Conservation (phyloP, 2,329 filamentous ascomycete species). For the Cladosporium colombiae region DNA sequence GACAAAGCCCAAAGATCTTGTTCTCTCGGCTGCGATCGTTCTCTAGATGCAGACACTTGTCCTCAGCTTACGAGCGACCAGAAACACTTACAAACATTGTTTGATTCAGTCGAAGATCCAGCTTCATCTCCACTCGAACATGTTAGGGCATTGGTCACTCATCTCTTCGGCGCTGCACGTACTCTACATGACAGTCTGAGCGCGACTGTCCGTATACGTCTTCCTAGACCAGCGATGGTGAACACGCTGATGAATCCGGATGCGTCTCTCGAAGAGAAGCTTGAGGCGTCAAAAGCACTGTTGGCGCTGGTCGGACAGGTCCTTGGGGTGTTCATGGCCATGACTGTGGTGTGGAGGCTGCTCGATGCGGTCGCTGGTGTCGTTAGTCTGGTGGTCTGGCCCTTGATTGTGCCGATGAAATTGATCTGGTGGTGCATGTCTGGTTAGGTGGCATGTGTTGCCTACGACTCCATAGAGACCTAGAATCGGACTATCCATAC, state of each 20-base stretch:
- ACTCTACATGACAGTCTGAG: not conserved
- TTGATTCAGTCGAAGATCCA: not conserved
- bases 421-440: conserved; percentile 31
- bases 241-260: conserved; percentile 25
- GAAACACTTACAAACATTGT: not conserved
- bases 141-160: not conserved
- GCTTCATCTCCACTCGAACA: not conserved
- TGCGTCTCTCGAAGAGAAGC: conserved; percentile 28
- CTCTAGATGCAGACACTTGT: conserved; percentile 23
- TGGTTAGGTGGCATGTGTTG: conserved; percentile 2
- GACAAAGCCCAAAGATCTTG: conserved; percentile 19
- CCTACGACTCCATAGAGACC: not conserved
- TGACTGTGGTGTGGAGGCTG: conserved; percentile 32
- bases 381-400: conserved; percentile 34
- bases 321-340: conserved; percentile 28
- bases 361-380: conserved; percentile 29
- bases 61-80: not conserved
- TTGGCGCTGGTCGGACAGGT: conserved; percentile 28
- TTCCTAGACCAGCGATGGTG: conserved; percentile 25
- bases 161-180: not conserved
- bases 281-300: conserved; percentile 30
- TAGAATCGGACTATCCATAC: not conserved
- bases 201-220: conserved; percentile 15
- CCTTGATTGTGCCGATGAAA: conserved; percentile 31
- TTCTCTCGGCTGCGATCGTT: conserved; percentile 28